These are phyloP conservation scores for Gardenia jasminoides DNA, from an alignment of 257 asterid genomes.

Conservation along the genomic window DNA sequence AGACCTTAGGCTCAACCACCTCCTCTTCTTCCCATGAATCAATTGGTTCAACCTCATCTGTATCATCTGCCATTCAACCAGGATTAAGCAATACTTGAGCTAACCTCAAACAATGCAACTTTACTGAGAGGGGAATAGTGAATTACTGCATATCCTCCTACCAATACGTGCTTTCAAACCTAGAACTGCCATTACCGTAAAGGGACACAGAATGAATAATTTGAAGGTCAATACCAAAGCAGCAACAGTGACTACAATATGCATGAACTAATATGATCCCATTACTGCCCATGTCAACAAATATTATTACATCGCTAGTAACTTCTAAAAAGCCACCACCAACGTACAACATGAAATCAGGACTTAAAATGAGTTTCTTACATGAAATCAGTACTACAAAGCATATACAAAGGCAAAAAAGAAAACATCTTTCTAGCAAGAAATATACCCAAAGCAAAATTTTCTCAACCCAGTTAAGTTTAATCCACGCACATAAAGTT, in stretches of 20 bases:
- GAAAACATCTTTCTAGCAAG: no score
- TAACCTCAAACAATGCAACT: not conserved
- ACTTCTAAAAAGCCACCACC: not conserved
- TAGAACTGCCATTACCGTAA: not conserved
- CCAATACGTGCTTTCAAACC: not conserved
- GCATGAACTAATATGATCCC: not conserved
- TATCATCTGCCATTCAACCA: constrained; percentile 38
- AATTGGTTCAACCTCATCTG: constrained; percentile 66
- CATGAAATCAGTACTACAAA: not conserved
- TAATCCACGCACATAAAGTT: no score
- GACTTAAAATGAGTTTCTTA: not conserved
- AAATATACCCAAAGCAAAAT: not conserved
- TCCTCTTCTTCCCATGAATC: constrained; percentile 95
- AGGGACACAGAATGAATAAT: not conserved
- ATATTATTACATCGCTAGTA: not conserved
- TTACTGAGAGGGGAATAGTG: not conserved
- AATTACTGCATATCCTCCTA: not conserved
- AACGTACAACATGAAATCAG: not conserved
- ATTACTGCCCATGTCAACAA: not conserved
- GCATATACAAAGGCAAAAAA: not conserved
- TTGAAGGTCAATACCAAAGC: no score
- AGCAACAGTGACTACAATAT: not conserved
- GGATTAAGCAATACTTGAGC: not conserved
- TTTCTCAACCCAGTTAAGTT: not conserved
- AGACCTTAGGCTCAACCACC: constrained; percentile 75